phyloP scores from a whole-genome alignment of 306 rosid genomes.

The Glycine tomentella region DNA sequence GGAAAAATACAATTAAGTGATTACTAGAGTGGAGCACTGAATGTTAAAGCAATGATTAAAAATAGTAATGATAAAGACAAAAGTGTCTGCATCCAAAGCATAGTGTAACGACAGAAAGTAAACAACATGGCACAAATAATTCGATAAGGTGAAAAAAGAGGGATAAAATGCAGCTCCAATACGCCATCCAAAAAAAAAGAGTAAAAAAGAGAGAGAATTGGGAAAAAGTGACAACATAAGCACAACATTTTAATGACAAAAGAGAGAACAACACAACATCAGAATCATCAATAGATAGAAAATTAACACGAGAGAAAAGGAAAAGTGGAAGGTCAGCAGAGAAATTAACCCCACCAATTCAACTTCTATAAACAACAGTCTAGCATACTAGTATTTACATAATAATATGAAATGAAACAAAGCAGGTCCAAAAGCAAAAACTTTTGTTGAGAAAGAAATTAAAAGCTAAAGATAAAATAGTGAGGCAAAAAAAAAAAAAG shows the following conservation, averaged over 20 bases:
- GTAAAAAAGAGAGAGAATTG: not conserved
- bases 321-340: constrained; percentile 39
- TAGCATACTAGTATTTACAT: not conserved
- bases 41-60: constrained; percentile 44
- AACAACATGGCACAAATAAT: constrained; percentile 32
- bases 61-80: constrained; percentile 37
- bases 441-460: constrained; percentile 8
- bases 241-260: constrained; percentile 29
- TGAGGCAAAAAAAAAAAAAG: not conserved
- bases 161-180: not conserved
- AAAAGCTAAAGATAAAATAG: constrained; percentile 20
- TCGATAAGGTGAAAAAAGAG: not conserved
- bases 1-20: no score
- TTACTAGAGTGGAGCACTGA: constrained; percentile 20
- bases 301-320: constrained; percentile 33
- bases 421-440: constrained; percentile 22
- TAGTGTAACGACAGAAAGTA: constrained; percentile 45
- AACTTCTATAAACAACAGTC: no score
- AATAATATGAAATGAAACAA: not conserved
- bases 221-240: constrained; percentile 6
- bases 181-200: not conserved
- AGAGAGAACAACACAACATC: no score
- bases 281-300: not conserved
- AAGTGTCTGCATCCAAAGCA: constrained; percentile 42
- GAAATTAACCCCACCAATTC: constrained; percentile 45